A percentile compares a stretch with the other conserved stretches of the same genome.
Conservation (phyloP, 1,139 yeast genomes). For the Groenewaldozyma auringiensis region DNA sequence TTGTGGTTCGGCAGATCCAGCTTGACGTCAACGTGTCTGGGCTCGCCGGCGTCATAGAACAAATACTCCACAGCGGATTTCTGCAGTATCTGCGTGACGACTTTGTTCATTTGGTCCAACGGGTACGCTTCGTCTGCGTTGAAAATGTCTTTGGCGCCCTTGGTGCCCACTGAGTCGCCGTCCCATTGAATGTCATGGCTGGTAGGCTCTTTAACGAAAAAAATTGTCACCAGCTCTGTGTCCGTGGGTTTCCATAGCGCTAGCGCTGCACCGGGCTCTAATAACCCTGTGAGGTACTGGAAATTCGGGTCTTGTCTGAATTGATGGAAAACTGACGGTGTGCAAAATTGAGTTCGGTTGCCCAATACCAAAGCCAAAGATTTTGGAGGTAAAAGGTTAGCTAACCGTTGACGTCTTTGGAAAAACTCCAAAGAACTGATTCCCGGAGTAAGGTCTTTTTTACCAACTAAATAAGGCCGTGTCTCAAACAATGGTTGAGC, state of each 20-base stretch:
- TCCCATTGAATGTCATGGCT: conserved; percentile 83
- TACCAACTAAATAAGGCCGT: conserved; percentile 60
- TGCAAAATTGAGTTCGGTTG: conserved; percentile 61
- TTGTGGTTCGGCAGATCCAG: conserved; percentile 5
- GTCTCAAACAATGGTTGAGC: conserved; percentile 78
- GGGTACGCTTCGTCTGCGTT: conserved; percentile 75
- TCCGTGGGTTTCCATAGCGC: conserved; percentile 51
- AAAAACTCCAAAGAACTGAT: conserved; percentile 77
- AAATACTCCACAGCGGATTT: conserved; percentile 16
- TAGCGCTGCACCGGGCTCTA: conserved; percentile 81
- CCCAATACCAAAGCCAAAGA: conserved; percentile 75
- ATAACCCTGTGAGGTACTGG: conserved; percentile 83
- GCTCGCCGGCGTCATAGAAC: conserved; percentile 22
- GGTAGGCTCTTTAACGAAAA: conserved; percentile 85
- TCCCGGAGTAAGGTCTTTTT: conserved; percentile 85
- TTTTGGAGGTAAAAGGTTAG: conserved; percentile 49
- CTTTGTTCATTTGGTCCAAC: conserved; percentile 30
- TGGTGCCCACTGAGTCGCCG: conserved; percentile 81
- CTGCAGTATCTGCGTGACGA: conserved; percentile 18
- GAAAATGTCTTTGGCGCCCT: conserved; percentile 73
- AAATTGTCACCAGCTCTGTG: conserved; percentile 39
- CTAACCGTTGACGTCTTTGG: conserved; percentile 54
- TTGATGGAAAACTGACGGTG: conserved; percentile 84
- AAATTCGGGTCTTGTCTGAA: conserved; percentile 90
- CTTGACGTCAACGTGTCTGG: background rate